A percentile compares a stretch with the other conserved stretches of the same genome.
phyloP scores from a whole-genome alignment of 108 stramenopile genomes.

The Skeletonema costatum region DNA sequence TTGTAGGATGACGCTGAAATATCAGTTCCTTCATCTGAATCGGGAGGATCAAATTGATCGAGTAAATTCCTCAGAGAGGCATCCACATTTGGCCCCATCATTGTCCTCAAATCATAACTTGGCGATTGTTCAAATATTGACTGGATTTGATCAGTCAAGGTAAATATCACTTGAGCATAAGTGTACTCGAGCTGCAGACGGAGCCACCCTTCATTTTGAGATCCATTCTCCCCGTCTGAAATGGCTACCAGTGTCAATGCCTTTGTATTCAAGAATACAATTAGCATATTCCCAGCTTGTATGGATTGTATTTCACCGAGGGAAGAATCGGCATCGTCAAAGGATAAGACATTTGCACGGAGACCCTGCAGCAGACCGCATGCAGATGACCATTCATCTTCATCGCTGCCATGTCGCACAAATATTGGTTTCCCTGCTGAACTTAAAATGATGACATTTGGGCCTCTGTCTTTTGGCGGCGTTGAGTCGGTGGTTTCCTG shows the following conservation, averaged over 20 bases:
- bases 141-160: slow-evolving; percentile 70
- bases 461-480: slow-evolving; percentile 14
- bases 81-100: slow-evolving; percentile 55
- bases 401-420: slow-evolving; percentile 52
- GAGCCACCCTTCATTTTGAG: slow-evolving; percentile 51
- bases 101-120: slow-evolving; percentile 63
- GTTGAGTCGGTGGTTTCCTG: not conserved
- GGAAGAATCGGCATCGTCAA: slow-evolving; percentile 37
- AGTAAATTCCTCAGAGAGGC: slow-evolving; percentile 41
- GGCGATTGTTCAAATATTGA: slow-evolving; percentile 57
- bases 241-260: slow-evolving; percentile 68
- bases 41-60: slow-evolving; percentile 37
- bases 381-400: slow-evolving; percentile 61
- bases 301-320: slow-evolving; percentile 73
- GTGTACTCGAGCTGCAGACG: slow-evolving; percentile 75
- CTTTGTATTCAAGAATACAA: slow-evolving; percentile 74
- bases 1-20: not conserved
- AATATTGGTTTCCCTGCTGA: slow-evolving; percentile 82
- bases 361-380: slow-evolving; percentile 73
- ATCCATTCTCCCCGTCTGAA: slow-evolving; percentile 19
- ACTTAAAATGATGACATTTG: slow-evolving; percentile 75
- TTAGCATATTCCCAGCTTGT: slow-evolving; percentile 32
- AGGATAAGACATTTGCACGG: slow-evolving; percentile 54
- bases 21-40: not conserved
- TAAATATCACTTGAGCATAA: slow-evolving; percentile 74